Base-by-base conservation (phyloP, 2,329 filamentous ascomycete genomes). In the Lecanicillium sp. region DNA sequence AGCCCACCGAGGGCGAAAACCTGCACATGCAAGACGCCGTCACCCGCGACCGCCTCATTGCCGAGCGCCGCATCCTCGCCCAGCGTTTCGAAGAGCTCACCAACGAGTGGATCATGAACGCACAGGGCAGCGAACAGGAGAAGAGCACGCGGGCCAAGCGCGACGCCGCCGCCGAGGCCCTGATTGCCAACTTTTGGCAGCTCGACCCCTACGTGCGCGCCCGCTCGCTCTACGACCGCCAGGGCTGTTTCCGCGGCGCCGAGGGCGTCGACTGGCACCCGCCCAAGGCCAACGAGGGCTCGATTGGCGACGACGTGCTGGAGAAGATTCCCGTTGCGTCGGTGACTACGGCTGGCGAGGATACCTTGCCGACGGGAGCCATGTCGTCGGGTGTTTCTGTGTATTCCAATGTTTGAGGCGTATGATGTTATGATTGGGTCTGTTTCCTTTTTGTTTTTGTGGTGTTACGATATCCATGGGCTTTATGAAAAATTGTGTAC, bases 171-270 rank as follows among this genome's bases (percentile, higher is more conserved):
- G 79, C 81, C 3, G 68, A 69, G 33, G 64, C 71, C 41, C 54
- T 94, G 50, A 68, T 73, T 40, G 67, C 71, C 33, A 84, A 85
- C 51, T 95, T 95, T 64, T 96, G 88, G 88, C 69, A 72, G 22
- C 57, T 94, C 35, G 88, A 96, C 61, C 86, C 86, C 0, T 92
- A 87, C 58, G 58, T 94, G 25, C 70, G 88, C 29, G 84, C 87
- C 7, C 71, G 79, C 52, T 82, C 78, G 12, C 61, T 84, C 44
- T 94, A 92, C 49, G 88, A 96, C 58, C 74, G 88, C 33, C 71
- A 70, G 7, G 84, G 86, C 1, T 66, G 89, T 45, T 68, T 94
- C 28, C 64, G 72, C 40, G 61, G 69, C 3, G 77, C 69, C 4
- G 87, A 86, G 0, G 71, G 71, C 54, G 59, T 89, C 33, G 65